Percentiles rank a stretch among this genome's conserved stretches.
Conservation (phyloP, 148 eudicot species). For the Silene latifolia region DNA sequence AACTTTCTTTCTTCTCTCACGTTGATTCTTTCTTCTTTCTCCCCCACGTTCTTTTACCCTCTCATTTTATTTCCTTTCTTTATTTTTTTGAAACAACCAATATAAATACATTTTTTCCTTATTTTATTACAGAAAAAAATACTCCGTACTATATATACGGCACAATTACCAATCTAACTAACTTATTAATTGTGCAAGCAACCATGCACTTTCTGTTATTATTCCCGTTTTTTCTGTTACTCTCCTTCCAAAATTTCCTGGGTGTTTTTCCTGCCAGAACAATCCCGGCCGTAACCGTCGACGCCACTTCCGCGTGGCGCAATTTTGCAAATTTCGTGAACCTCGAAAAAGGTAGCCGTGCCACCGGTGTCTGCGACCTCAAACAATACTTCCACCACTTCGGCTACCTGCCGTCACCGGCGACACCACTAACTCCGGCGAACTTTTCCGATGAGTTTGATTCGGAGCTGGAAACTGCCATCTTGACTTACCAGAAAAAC, state of each 20-base stretch:
- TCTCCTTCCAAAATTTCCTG: slow-evolving; percentile 22
- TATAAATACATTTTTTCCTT: too few relatives aligned
- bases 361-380: slow-evolving; percentile 59
- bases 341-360: slow-evolving; percentile 45
- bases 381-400: slow-evolving; percentile 64
- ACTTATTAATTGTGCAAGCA: background rate
- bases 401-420: slow-evolving; percentile 46
- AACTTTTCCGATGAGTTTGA: slow-evolving; percentile 52
- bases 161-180: slow-evolving; percentile 29
- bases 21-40: background rate
- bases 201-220: slow-evolving; percentile 42
- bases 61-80: background rate
- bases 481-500: slow-evolving; percentile 48
- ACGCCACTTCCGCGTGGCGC: slow-evolving; percentile 37
- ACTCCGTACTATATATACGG: background rate
- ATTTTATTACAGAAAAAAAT: too few relatives aligned
- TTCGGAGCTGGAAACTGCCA: slow-evolving; percentile 41
- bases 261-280: background rate
- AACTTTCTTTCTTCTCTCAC: slow-evolving; percentile 34
- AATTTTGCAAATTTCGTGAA: slow-evolving; percentile 46
- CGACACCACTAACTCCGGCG: slow-evolving; percentile 2
- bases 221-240: slow-evolving; percentile 16
- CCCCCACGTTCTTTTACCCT: slow-evolving; percentile 10
- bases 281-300: background rate
- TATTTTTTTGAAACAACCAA: too few relatives aligned